Evolutionary conservation across 345 rosid species (phyloP), one percentile per base, ranked within the genome.

Genomic region (Salix purpurea): DNA sequence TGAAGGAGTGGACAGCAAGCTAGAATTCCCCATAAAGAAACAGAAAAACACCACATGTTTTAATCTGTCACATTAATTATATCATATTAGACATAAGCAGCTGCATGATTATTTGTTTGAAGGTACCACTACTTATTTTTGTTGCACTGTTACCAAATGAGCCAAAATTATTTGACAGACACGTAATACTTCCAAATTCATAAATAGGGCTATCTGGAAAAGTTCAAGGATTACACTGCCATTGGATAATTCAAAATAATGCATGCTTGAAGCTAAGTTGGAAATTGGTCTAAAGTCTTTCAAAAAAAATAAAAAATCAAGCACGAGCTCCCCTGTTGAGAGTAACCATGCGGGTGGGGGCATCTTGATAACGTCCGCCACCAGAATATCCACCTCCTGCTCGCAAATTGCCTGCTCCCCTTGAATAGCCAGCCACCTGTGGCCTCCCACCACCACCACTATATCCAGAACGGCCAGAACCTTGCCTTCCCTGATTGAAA

Each of bases 301-400:
- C 61, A 56, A 34, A 56, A 26, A 24, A 73, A 37, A 24, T 21
- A n/a, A 23, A 14, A 9, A 50, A 32, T 61, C 80, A 93, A 8
- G 75, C 74, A 0, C 90, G 93, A 40, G 77, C 44, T 14, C 93
- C 93, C 78, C 86, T 75, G 86, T 82, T 86, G 21, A 91, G 93
- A 80, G 81, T 90, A 50, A 93, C 96, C 94, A 93, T 91, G 69
- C 90, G 97, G 65, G 78, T 83, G 1, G 90, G 81, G 64, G 76
- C 75, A 32, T 78, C 86, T 28, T 75, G 79, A 58, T 80, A 78
- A 5, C 86, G 74, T 13, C 75, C 42, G 48, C 89, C 83, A 60
- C 88, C 84, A 18, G 80, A 81, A 74, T 90, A 87, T 36, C 92
- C 92, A 65, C 93, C 85, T 4, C 78, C 56, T 73, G 87, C 87